Evolutionary conservation across 2,329 filamentous ascomycete species (phyloP), one percentile per base, ranked within the genome.

Genomic region (Aspergillus pseudoglaucus): DNA sequence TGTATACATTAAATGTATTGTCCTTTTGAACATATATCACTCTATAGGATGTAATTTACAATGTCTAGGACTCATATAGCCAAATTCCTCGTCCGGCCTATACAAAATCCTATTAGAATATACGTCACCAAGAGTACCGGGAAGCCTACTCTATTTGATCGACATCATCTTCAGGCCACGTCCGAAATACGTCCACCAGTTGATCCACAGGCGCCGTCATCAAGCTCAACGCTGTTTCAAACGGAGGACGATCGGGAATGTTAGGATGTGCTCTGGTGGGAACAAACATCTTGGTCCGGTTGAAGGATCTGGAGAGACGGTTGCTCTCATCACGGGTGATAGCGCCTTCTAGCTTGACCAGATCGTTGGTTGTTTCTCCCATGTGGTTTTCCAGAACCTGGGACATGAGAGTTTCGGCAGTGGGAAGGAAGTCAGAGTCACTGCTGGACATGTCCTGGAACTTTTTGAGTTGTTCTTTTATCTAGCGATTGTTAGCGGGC

Each of bases 171-270:
- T 60, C 59, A 4, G 77, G 77, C 54, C 81, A 84, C 58, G 75
- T 77, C 17, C 74, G 64, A 53, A 82, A 80, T 6, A 81, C 44
- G 59, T 83, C 79, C 33, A 64, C 65, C 27, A 84, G 51, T 49
- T 72, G 74, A 59, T 83, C 81, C 15, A 83, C 66, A 0, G 80
- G 80, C 12, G 80, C 78, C 0, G 75, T 65, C 60, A 84, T 51
- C 18, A 84, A 54, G 0, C 76, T 78, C 48, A 72, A 72, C 0
- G 71, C 76, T 0, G 75, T 79, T 68, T 83, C 79, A 49, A 80
- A 82, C 0, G 75, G 76, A 2, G 78, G 77, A 32, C 73, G 71
- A 50, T 78, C 71, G 0, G 75, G 75, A 2, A 73, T 70, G n/a
- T 56, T 65, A 0, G 77, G 76, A 58, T 81, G 78, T 32, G 72